Conservation (phyloP, 1,139 yeast species). For the Candida frijolesensis region DNA sequence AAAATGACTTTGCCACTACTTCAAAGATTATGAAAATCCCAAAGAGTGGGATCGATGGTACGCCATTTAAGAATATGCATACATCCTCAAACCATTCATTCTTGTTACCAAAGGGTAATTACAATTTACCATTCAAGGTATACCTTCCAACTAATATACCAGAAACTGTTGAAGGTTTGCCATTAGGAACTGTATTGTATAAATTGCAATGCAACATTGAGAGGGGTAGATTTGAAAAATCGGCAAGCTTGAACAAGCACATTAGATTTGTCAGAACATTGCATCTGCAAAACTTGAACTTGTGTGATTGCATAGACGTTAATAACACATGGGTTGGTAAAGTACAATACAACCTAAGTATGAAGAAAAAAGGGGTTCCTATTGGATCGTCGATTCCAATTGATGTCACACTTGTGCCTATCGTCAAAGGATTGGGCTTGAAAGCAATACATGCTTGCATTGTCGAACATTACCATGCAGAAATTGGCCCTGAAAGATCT, state of each 20-base stretch:
- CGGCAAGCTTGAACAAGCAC: conserved; percentile 34
- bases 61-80: conserved; percentile 36
- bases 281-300: conserved; percentile 50
- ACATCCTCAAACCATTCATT: conserved; percentile 37
- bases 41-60: conserved; percentile 45
- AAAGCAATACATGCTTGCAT: conserved; percentile 52
- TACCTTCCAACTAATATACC: conserved; percentile 60
- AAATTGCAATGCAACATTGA: conserved; percentile 57
- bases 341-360: conserved; percentile 60
- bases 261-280: conserved; percentile 50
- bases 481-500: conserved; percentile 34
- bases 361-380: conserved; percentile 61
- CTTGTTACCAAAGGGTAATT: conserved; percentile 63
- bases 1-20: conserved; percentile 8
- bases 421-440: conserved; percentile 54
- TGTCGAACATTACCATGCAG: conserved; percentile 51
- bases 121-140: conserved; percentile 62
- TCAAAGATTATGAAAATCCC: conserved; percentile 28
- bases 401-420: conserved; percentile 56
- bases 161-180: conserved; percentile 69
- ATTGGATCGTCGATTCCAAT: conserved; percentile 60
- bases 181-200: conserved; percentile 58
- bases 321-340: conserved; percentile 67
- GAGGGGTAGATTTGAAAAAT: conserved; percentile 51
- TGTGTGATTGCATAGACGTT: conserved; percentile 59